Evolutionary conservation across 306 rosid species (phyloP).

Genomic region (Geum urbanum): DNA sequence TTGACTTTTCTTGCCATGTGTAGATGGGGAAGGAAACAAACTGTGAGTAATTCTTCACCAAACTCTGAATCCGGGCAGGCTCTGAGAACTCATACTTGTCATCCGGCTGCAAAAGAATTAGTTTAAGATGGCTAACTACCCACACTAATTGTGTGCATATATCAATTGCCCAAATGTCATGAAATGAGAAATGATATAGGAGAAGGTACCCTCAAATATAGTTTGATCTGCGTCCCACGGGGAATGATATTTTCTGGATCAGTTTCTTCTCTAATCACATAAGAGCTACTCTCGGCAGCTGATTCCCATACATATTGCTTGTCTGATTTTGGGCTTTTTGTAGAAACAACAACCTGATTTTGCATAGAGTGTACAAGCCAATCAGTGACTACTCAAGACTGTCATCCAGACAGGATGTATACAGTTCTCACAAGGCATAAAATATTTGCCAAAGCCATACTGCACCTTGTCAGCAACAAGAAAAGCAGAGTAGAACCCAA

Average conservation of each 20-base stretch:
- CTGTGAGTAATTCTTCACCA: slow-evolving; percentile 97
- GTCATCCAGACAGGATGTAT: background rate
- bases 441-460: slow-evolving; percentile 15
- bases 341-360: slow-evolving; percentile 82
- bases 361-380: slow-evolving; percentile 20
- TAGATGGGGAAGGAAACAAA: slow-evolving; percentile 96
- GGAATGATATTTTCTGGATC: slow-evolving; percentile 65
- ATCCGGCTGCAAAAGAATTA: slow-evolving; percentile 49
- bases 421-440: background rate
- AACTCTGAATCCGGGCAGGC: slow-evolving; percentile 70
- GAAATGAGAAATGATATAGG: slow-evolving; percentile 14
- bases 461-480: slow-evolving; percentile 92
- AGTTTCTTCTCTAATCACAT: slow-evolving; percentile 86
- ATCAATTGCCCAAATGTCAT: background rate
- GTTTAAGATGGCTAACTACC: background rate
- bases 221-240: slow-evolving; percentile 93
- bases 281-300: slow-evolving; percentile 83
- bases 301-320: slow-evolving; percentile 93
- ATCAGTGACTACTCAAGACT: slow-evolving; percentile 25
- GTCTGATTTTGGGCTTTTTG: slow-evolving; percentile 91
- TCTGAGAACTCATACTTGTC: slow-evolving; percentile 96
- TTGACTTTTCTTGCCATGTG: slow-evolving; percentile 94
- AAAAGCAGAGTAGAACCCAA: slow-evolving; percentile 95
- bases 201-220: slow-evolving; percentile 62
- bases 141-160: background rate